Percentiles rank a stretch among this genome's conserved stretches.
These are phyloP conservation scores for Daldinia bambusicola DNA, from an alignment of 495 filamentous ascomycete genomes.

Conservation along the genomic window DNA sequence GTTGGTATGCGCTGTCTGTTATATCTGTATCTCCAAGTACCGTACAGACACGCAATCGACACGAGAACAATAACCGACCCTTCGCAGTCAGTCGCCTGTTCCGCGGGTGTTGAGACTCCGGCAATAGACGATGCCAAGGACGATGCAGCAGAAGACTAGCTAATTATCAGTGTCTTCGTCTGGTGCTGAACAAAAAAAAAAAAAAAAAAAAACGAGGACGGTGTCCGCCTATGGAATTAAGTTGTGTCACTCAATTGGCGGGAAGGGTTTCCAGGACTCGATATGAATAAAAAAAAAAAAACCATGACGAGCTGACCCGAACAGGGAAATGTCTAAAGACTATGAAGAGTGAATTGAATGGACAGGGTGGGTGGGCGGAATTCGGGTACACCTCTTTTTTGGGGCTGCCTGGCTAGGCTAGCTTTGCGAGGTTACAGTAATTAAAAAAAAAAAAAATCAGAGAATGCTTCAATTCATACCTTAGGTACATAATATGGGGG, in stretches of 20 bases:
- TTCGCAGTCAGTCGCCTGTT: slow-evolving; percentile 31
- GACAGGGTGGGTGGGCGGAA: slow-evolving; percentile 39
- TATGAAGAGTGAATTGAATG: slow-evolving; percentile 44
- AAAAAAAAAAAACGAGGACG: slow-evolving; percentile 12
- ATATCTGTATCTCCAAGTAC: slow-evolving; percentile 37
- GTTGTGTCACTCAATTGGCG: slow-evolving; percentile 46
- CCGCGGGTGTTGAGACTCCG: slow-evolving; percentile 35
- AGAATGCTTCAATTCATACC: slow-evolving; percentile 38
- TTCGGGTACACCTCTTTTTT: slow-evolving; percentile 41
- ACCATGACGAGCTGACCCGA: slow-evolving; percentile 44
- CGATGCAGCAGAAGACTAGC: slow-evolving; percentile 20
- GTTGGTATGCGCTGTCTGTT: slow-evolving; percentile 39
- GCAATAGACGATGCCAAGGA: slow-evolving; percentile 36
- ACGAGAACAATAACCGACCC: slow-evolving; percentile 35
- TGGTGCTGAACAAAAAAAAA: slow-evolving; percentile 11
- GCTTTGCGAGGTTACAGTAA: slow-evolving; percentile 44
- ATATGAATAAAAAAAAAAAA: slow-evolving; percentile 43
- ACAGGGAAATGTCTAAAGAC: slow-evolving; percentile 43
- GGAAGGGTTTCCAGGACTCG: slow-evolving; percentile 37
- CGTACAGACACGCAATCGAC: slow-evolving; percentile 39
- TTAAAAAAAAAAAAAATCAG: slow-evolving; percentile 37
- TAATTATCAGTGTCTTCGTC: slow-evolving; percentile 14
- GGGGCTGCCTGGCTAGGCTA: slow-evolving; percentile 44
- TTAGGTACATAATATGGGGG: slow-evolving; percentile 29
- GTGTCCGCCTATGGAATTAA: slow-evolving; percentile 38